Evolutionary conservation across 108 stramenopile genomes (phyloP).

Genomic region (Pseudonitzschia delicatissima): DNA sequence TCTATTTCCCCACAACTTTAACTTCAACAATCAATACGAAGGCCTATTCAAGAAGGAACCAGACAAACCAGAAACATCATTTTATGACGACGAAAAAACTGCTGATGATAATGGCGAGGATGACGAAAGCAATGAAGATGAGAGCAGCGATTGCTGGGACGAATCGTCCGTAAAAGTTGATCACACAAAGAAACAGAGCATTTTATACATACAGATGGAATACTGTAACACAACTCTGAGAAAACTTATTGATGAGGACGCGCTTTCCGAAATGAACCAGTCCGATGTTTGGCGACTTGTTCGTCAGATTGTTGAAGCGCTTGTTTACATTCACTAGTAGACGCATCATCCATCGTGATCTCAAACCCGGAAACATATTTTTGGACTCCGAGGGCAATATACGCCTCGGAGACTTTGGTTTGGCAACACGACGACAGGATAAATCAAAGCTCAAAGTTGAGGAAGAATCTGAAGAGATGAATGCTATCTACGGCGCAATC

Average conservation of each 20-base stretch:
- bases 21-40: slow-evolving; percentile 24
- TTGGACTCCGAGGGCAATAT: slow-evolving; percentile 57
- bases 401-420: slow-evolving; percentile 75
- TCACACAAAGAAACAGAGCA: slow-evolving; percentile 22
- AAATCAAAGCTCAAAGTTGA: slow-evolving; percentile 14
- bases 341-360: slow-evolving; percentile 68
- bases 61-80: not conserved
- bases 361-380: slow-evolving; percentile 71
- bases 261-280: slow-evolving; percentile 34
- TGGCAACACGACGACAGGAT: slow-evolving; percentile 29
- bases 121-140: slow-evolving; percentile 6
- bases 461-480: slow-evolving; percentile 32
- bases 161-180: slow-evolving; percentile 50
- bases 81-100: slow-evolving; percentile 14
- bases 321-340: slow-evolving; percentile 69
- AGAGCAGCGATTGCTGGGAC: slow-evolving; percentile 31
- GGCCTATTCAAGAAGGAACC: slow-evolving; percentile 18
- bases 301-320: slow-evolving; percentile 78
- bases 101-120: slow-evolving; percentile 9
- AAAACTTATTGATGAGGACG: slow-evolving; percentile 67
- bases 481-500: slow-evolving; percentile 52
- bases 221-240: slow-evolving; percentile 77
- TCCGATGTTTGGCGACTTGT: slow-evolving; percentile 68
- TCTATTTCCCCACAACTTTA: slow-evolving; percentile 11
- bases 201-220: slow-evolving; percentile 78